Conservation (phyloP, 176 grass and related monocot genomes). For the Oryza meyeriana region DNA sequence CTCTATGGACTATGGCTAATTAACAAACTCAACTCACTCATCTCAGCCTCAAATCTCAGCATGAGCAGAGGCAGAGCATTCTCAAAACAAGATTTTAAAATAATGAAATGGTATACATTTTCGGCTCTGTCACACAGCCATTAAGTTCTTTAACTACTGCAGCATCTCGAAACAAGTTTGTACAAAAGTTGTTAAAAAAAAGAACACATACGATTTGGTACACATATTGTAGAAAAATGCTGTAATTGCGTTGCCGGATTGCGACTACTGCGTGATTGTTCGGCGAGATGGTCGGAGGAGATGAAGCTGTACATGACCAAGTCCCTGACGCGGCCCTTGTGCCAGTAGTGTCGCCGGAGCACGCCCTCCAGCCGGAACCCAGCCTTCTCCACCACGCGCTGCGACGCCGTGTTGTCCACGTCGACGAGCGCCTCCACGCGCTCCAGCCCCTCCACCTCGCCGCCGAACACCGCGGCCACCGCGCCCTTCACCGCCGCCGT, state of each 20-base stretch:
- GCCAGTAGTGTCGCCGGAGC: constrained; percentile 52
- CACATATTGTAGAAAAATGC: not conserved
- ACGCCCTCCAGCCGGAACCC: constrained; percentile 68
- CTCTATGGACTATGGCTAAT: no score
- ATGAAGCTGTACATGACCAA: constrained; percentile 70
- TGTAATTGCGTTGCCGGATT: not conserved
- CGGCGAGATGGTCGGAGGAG: constrained; percentile 13
- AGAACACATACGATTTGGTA: no score
- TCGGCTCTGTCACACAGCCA: no score
- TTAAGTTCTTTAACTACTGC: no score
- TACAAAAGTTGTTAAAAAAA: no score
- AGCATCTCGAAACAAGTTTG: no score
- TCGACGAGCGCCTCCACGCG: constrained; percentile 76
- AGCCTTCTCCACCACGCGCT: constrained; percentile 73
- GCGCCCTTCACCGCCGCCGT: constrained; percentile 50
- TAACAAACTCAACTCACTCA: no score
- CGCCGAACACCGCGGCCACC: constrained; percentile 27
- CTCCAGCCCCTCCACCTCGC: constrained; percentile 35
- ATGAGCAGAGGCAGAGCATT: no score
- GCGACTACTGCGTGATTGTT: not conserved
- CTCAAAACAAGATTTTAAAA: no score
- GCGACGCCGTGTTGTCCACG: constrained; percentile 65
- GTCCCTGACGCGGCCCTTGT: constrained; percentile 55
- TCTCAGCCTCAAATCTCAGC: no score
- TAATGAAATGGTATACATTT: no score